Evolutionary conservation across 2,329 filamentous ascomycete species (phyloP).

Genomic region (Talaromyces amestolkiae): DNA sequence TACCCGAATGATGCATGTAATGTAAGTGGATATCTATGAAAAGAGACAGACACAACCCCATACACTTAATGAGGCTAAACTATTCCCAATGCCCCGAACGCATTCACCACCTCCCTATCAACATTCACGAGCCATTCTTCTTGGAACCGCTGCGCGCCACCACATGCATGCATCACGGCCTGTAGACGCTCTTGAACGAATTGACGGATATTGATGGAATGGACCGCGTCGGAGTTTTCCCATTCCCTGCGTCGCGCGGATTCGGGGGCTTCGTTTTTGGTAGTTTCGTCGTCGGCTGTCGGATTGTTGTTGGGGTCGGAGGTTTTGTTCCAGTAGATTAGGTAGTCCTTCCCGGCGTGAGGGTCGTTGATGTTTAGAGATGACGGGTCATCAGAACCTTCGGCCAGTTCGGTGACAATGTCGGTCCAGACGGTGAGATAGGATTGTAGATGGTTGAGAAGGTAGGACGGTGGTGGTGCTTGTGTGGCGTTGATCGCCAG

Average conservation of each 20-base stretch:
- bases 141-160: constrained; percentile 43
- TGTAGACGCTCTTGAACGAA: constrained; percentile 45
- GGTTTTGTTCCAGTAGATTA: constrained; percentile 21
- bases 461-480: constrained; percentile 40
- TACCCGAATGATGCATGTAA: background rate
- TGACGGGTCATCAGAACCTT: constrained; percentile 40
- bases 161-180: constrained; percentile 39
- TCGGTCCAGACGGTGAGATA: constrained; percentile 50
- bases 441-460: constrained; percentile 46
- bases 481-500: constrained; percentile 39
- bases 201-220: constrained; percentile 45
- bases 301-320: constrained; percentile 22
- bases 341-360: constrained; percentile 14
- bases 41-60: background rate
- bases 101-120: constrained; percentile 42
- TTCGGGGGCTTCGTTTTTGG: constrained; percentile 39
- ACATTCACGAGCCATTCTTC: constrained; percentile 46
- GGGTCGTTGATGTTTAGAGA: constrained; percentile 29
- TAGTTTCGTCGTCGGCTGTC: constrained; percentile 20
- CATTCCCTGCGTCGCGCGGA: constrained; percentile 41
- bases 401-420: constrained; percentile 44
- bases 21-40: background rate
- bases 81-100: constrained; percentile 40
- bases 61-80: constrained; percentile 23
- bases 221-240: constrained; percentile 42